Conservation (phyloP, 2,329 filamentous ascomycete species). For the Cadophora luteo-olivacea region DNA sequence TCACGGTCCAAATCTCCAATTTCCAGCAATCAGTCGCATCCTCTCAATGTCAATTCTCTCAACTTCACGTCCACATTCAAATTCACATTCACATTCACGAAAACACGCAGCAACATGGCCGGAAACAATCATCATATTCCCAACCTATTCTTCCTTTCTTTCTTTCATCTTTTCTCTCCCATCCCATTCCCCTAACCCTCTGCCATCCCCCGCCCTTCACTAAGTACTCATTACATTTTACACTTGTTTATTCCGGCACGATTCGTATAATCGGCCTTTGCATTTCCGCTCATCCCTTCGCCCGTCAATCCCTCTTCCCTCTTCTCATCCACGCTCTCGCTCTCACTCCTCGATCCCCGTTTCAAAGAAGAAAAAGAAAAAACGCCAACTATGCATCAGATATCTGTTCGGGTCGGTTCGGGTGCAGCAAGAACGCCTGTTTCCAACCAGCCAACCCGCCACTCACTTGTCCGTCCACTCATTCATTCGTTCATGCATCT, state of each 20-base stretch:
- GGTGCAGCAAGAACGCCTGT: constrained; percentile 3
- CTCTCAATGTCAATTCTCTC: not conserved
- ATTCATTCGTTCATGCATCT: not conserved
- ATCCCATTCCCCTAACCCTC: not conserved
- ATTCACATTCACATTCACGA: not conserved
- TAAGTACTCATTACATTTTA: constrained; percentile 24
- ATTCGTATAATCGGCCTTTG: constrained; percentile 4
- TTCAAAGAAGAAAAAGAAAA: not conserved
- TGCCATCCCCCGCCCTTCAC: not conserved
- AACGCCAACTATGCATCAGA: constrained; percentile 16
- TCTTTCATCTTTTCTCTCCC: constrained; percentile 2
- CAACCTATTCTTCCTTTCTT: constrained; percentile 1
- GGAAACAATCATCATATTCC: constrained; percentile 13
- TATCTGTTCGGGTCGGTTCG: not conserved
- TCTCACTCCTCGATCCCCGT: not conserved
- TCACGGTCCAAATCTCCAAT: too few relatives aligned
- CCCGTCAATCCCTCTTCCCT: not conserved
- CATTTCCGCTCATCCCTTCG: not conserved
- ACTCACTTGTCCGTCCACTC: not conserved
- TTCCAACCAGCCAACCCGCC: not conserved
- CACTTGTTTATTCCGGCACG: constrained; percentile 6
- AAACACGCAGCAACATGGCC: not conserved
- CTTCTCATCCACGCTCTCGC: too few relatives aligned
- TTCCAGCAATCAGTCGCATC: not conserved
- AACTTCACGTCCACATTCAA: not conserved